Conservation (phyloP, 2,329 filamentous ascomycete species). For the Diplodia seriata region DNA sequence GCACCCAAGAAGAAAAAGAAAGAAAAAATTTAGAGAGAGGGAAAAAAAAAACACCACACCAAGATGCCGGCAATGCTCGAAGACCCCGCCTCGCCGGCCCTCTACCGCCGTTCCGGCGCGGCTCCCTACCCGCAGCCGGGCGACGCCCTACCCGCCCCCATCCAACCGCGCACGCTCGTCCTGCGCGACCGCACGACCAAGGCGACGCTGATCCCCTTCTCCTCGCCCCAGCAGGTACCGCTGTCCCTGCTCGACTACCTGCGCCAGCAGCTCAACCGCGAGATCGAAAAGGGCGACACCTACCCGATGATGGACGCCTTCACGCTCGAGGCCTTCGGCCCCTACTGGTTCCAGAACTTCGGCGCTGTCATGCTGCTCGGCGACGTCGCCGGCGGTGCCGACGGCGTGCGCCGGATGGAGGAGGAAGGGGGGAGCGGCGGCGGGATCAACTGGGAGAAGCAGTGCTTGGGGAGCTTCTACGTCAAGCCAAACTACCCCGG, state of each 20-base stretch:
- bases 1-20: too few relatives aligned
- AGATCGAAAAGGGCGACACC: conserved; percentile 90
- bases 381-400: conserved; percentile 60
- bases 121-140: conserved; percentile 68
- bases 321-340: conserved; percentile 74
- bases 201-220: conserved; percentile 83
- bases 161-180: conserved; percentile 77
- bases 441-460: conserved; percentile 72
- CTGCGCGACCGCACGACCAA: conserved; percentile 83
- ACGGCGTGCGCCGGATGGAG: conserved; percentile 58
- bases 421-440: conserved; percentile 37
- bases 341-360: conserved; percentile 92
- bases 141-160: conserved; percentile 70
- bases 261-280: conserved; percentile 82
- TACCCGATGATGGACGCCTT: conserved; percentile 86
- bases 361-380: conserved; percentile 87
- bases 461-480: conserved; percentile 89
- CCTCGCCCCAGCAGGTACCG: conserved; percentile 78
- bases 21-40: neutral
- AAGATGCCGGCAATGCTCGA: conserved; percentile 80
- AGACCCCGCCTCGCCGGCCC: conserved; percentile 73
- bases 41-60: conserved; percentile 14
- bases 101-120: conserved; percentile 72
- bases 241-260: conserved; percentile 76
- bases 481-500: conserved; percentile 95